Evolutionary conservation across 371 early-diverging fungal species (phyloP).

Genomic region (Entomophthora muscae): DNA sequence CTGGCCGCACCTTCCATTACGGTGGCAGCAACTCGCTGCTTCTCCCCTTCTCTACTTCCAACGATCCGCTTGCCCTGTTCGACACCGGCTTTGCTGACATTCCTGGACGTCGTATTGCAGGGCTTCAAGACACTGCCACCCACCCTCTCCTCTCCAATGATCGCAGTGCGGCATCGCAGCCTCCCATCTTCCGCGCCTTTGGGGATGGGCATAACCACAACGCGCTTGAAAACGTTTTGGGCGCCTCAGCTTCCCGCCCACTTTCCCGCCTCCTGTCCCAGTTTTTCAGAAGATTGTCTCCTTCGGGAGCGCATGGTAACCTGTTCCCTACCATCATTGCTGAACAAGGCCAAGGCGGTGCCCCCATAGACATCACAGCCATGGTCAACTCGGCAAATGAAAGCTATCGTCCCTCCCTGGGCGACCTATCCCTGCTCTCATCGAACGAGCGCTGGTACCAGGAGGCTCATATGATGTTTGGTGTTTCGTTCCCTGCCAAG

Average conservation of each 20-base stretch:
- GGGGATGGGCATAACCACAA: constrained; percentile 14
- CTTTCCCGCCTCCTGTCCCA: background rate
- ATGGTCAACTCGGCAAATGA: constrained; percentile 10
- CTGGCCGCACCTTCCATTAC: constrained; percentile 15
- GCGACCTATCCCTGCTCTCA: background rate
- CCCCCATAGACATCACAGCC: background rate
- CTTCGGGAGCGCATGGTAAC: background rate
- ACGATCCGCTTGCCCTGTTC: background rate
- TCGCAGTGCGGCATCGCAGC: constrained; percentile 11
- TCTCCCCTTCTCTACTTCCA: background rate
- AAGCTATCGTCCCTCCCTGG: constrained; percentile 16
- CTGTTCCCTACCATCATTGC: background rate
- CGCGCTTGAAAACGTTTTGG: constrained; percentile 7
- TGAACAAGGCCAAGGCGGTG: background rate
- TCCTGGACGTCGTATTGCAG: constrained; percentile 4
- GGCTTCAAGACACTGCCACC: constrained; percentile 33
- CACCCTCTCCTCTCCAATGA: constrained; percentile 50
- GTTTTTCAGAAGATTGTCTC: background rate
- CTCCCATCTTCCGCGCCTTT: constrained; percentile 11
- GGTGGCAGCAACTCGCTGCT: constrained; percentile 6
- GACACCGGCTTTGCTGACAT: background rate
- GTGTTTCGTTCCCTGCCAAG: constrained; percentile 32
- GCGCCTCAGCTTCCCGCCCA: constrained; percentile 9
- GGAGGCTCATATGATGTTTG: constrained; percentile 32
- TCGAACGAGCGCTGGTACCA: constrained; percentile 72